phyloP scores from a whole-genome alignment of 2,329 filamentous ascomycete species.

The Alternaria ventricosa region DNA sequence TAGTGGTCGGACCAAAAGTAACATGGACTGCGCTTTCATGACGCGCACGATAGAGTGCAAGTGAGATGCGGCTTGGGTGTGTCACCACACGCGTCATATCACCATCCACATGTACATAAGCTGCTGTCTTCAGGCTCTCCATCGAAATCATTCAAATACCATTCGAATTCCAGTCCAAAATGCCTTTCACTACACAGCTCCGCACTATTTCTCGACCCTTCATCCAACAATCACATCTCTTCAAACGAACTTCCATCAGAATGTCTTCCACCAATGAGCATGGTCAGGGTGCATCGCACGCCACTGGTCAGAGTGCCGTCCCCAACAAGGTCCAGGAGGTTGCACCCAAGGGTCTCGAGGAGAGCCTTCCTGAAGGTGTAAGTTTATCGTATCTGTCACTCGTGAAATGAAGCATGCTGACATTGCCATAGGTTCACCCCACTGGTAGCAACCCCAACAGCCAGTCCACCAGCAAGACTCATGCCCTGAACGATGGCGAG shows the following conservation, averaged over 20 bases:
- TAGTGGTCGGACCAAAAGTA: background rate
- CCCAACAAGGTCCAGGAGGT: constrained; percentile 50
- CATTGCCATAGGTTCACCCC: constrained; percentile 43
- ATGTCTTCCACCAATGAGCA: constrained; percentile 42
- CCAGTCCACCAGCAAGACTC: constrained; percentile 44
- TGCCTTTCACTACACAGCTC: constrained; percentile 28
- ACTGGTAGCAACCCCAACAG: constrained; percentile 46
- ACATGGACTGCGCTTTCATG: background rate
- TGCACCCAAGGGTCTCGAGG: constrained; percentile 48
- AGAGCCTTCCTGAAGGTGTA: constrained; percentile 49
- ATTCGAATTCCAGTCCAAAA: constrained; percentile 3
- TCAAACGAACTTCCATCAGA: constrained; percentile 25
- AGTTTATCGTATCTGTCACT: background rate
- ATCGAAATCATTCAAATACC: constrained; percentile 3
- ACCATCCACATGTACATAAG: constrained; percentile 8
- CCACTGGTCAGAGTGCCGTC: constrained; percentile 49
- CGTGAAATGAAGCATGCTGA: background rate
- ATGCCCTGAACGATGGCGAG: constrained; percentile 48
- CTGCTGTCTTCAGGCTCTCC: background rate
- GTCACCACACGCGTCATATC: constrained; percentile 1
- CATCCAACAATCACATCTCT: constrained; percentile 17
- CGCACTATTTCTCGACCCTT: constrained; percentile 26
- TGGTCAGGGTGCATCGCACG: constrained; percentile 53
- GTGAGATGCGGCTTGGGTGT: background rate
- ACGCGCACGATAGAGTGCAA: constrained; percentile 1